Conservation (phyloP, 1,284 basidiomycete species). For the Sparassis latifolia region DNA sequence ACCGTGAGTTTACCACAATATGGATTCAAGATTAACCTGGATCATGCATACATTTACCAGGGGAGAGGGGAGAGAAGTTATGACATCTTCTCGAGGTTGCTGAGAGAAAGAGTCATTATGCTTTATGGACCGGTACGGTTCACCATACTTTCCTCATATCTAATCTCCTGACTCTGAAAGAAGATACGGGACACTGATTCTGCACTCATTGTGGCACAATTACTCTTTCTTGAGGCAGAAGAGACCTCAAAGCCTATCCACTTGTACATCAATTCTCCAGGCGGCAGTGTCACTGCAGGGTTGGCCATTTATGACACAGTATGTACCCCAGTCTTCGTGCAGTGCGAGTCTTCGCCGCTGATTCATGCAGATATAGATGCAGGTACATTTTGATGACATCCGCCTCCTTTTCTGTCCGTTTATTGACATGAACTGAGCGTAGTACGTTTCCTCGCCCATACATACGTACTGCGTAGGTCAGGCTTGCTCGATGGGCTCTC, state of each 20-base stretch:
- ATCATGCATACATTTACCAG: constrained; percentile 31
- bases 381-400: constrained; percentile 36
- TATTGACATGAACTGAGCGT: constrained; percentile 12
- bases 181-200: constrained; percentile 85
- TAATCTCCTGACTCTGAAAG: constrained; percentile 9
- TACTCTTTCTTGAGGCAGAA: constrained; percentile 92
- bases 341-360: constrained; percentile 6
- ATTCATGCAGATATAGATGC: constrained; percentile 50
- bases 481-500: constrained; percentile 90
- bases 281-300: constrained; percentile 89
- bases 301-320: constrained; percentile 95
- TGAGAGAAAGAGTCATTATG: constrained; percentile 91
- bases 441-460: constrained; percentile 90
- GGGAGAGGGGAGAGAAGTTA: constrained; percentile 90
- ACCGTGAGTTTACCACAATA: constrained; percentile 45
- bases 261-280: constrained; percentile 91
- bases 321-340: constrained; percentile 14
- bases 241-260: constrained; percentile 89
- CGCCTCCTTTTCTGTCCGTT: not conserved
- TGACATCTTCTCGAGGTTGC: constrained; percentile 88
- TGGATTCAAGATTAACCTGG: constrained; percentile 1
- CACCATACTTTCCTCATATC: constrained; percentile 4
- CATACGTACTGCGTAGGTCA: constrained; percentile 93
- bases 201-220: constrained; percentile 80
- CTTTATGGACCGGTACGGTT: constrained; percentile 78